phyloP scores from a whole-genome alignment of 2,329 filamentous ascomycete genomes.

The Cladophialophora immunda region DNA sequence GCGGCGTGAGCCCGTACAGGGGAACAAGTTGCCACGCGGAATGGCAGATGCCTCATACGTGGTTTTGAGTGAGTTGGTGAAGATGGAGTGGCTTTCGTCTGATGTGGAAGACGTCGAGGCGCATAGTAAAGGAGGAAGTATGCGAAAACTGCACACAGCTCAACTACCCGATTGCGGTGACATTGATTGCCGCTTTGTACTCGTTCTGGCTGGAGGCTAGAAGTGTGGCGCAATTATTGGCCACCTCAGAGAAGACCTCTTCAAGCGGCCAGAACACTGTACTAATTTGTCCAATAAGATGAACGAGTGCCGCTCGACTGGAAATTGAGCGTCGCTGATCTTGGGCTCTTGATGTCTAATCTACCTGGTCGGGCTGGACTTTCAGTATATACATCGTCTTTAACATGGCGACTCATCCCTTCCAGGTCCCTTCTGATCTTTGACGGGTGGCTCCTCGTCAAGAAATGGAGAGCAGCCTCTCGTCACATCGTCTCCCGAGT shows the following conservation, averaged over 20 bases:
- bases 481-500: not conserved
- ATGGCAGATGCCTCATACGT: slow-evolving; percentile 20
- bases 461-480: not conserved
- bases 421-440: not conserved
- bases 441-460: not conserved
- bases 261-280: not conserved
- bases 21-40: not conserved
- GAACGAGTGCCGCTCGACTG: not conserved
- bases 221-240: not conserved
- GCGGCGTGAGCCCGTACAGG: not conserved
- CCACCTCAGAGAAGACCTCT: not conserved
- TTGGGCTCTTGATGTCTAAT: not conserved
- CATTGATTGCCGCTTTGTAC: not conserved
- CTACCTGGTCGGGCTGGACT: no score
- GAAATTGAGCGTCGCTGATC: not conserved
- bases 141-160: not conserved
- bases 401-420: not conserved
- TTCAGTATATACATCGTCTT: not conserved
- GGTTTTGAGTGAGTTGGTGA: not conserved
- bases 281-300: not conserved
- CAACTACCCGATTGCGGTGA: not conserved
- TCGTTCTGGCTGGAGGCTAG: not conserved
- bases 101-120: not conserved
- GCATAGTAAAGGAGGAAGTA: not conserved
- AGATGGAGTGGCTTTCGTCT: not conserved